A percentile compares a stretch with the other conserved stretches of the same genome.
phyloP scores from a whole-genome alignment of 2,329 filamentous ascomycete species.

The Fusarium compactum region DNA sequence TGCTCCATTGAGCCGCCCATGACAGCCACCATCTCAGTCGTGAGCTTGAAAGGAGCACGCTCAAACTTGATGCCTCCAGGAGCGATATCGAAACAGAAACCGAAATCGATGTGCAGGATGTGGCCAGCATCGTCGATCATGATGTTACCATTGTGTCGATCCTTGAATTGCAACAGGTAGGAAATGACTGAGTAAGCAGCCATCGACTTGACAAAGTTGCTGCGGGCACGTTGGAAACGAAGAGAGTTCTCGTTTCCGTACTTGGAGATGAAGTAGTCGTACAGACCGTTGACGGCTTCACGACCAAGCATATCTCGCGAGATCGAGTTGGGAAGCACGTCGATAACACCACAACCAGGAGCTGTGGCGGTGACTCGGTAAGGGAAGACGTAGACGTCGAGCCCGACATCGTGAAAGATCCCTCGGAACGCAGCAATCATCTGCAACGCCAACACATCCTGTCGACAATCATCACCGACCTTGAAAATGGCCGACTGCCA shows the following conservation, averaged over 20 bases:
- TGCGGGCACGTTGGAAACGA: conserved; percentile 92
- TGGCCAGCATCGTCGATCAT: conserved; percentile 99
- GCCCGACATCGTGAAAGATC: conserved; percentile 93
- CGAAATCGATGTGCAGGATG: conserved; percentile 98
- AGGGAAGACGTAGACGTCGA: conserved; percentile 97
- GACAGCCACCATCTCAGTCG: conserved; percentile 97
- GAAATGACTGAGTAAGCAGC: conserved; percentile 98
- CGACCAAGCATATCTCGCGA: conserved; percentile 98
- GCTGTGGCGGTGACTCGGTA: conserved; percentile 98
- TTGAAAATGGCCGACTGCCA: conserved; percentile 99
- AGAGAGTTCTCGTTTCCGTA: conserved; percentile 97
- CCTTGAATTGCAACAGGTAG: conserved; percentile 98
- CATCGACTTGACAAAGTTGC: conserved; percentile 99
- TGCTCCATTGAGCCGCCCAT: conserved; percentile 91
- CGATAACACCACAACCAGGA: conserved; percentile 96
- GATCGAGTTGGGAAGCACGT: conserved; percentile 97
- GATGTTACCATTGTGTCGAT: conserved; percentile 99
- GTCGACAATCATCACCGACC: conserved; percentile 96
- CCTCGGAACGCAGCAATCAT: conserved; percentile 98
- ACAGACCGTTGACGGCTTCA: conserved; percentile 96
- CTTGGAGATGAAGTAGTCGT: conserved; percentile 97
- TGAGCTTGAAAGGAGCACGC: conserved; percentile 97
- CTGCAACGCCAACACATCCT: conserved; percentile 95
- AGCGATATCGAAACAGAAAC: conserved; percentile 99
- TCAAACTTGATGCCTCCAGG: conserved; percentile 98